These are phyloP conservation scores for Moesziomyces aphidis DNA, from an alignment of 1,284 basidiomycete species.

Conservation along the genomic window DNA sequence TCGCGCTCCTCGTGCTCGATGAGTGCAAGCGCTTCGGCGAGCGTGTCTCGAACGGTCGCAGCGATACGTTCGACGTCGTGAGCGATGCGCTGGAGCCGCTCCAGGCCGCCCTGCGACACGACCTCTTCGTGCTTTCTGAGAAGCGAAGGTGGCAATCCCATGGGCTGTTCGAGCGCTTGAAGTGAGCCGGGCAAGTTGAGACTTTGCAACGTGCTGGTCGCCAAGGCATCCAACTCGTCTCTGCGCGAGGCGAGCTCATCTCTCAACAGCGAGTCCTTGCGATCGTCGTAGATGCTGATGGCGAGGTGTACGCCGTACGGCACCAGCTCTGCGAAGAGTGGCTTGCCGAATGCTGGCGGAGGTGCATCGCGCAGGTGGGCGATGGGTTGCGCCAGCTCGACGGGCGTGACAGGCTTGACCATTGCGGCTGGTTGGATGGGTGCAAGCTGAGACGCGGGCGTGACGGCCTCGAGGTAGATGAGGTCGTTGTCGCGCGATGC, in stretches of 20 bases:
- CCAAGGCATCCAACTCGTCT: conserved; percentile 76
- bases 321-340: conserved; percentile 81
- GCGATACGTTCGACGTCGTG: conserved; percentile 80
- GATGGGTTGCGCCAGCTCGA: conserved; percentile 71
- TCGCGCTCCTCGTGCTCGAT: conserved; percentile 89
- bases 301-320: conserved; percentile 90
- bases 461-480: conserved; percentile 92
- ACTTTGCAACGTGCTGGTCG: conserved; percentile 75
- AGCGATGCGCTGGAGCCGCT: conserved; percentile 78
- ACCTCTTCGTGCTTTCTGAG: conserved; percentile 89
- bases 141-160: conserved; percentile 88
- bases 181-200: conserved; percentile 86
- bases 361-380: conserved; percentile 51
- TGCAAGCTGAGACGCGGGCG: conserved; percentile 77
- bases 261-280: conserved; percentile 79
- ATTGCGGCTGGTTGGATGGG: conserved; percentile 78
- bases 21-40: conserved; percentile 86
- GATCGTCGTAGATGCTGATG: conserved; percentile 88
- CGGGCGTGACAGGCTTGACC: conserved; percentile 76
- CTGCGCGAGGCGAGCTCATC: conserved; percentile 77
- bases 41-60: conserved; percentile 74
- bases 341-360: conserved; percentile 68
- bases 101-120: conserved; percentile 79
- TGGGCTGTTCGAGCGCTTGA: conserved; percentile 86
- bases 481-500: conserved; percentile 91